Evolutionary conservation across 2,329 filamentous ascomycete species (phyloP), one percentile per base, ranked within the genome.

Genomic region (Aphanocladium album): DNA sequence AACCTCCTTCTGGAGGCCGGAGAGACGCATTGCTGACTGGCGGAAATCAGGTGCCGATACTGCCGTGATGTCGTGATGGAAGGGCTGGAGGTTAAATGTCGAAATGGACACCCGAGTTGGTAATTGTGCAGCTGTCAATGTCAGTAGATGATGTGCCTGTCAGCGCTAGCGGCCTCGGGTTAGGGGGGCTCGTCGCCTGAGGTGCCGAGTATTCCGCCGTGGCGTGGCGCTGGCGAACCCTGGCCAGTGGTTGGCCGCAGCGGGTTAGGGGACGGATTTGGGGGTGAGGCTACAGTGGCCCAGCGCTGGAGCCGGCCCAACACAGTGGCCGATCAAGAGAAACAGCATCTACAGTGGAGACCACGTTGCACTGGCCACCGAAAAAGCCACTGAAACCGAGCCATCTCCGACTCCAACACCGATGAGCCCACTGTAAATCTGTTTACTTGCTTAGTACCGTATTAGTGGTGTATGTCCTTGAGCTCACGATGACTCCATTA

Each of bases 1-100:
- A 3, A 97, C 93, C 69, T 96, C 91, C 68, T 85, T 88, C 72
- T 98, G 93, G n/a, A 98, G 80, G 39, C 95, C 95, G 8, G 93
- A 96, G 27, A 93, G 79, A 67, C 86, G 67, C 68, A 70, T 72
- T 52, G 49, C 63, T 60, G 49, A 59, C 37, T 46, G 49, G 49
- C 23, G 19, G 17, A 8, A 35, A 2, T 27, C 6, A 53, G 6
- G 11, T 53, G 57, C 57, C 30, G 57, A 39, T n/a, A 17, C 25
- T 39, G 27, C 16, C 39, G 46, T 52, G 16, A 58, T 59, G 47
- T 52, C 56, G 56, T 52, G 56, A 59, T 52, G 37, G 47, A n/a
- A 14, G 56, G 12, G 11, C 47, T 23, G 19, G 49, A 37, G 19
- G 27, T 27, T 45, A 16, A 23, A 53, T 25, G 57, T 47, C 57